These are phyloP conservation scores for Postia placenta DNA, from an alignment of 768 basidiomycete species.

Conservation along the genomic window DNA sequence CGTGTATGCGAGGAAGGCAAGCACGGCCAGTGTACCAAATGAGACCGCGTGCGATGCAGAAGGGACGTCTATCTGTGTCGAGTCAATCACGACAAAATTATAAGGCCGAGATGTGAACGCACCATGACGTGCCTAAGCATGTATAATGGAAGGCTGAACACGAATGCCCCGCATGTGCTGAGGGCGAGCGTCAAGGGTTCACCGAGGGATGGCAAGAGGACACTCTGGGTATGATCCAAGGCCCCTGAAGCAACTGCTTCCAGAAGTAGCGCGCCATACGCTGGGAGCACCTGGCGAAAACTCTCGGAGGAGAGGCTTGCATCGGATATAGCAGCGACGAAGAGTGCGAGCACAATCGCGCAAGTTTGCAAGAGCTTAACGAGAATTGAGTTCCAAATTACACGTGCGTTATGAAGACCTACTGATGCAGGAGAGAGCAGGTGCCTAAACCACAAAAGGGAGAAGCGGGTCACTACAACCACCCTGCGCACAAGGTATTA, in stretches of 20 bases:
- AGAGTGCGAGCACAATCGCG: conserved; percentile 41
- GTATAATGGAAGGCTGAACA: conserved; percentile 62
- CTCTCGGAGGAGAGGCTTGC: conserved; percentile 34
- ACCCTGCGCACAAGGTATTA: conserved; percentile 37
- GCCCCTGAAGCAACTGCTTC: conserved; percentile 56
- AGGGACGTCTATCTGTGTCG: not conserved
- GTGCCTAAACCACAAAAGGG: conserved; percentile 57
- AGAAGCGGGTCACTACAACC: conserved; percentile 64
- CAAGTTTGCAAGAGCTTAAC: conserved; percentile 45
- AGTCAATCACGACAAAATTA: no score
- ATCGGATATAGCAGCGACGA: conserved; percentile 55
- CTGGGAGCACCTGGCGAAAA: conserved; percentile 44
- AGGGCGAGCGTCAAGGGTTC: conserved; percentile 49
- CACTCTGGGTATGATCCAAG: conserved; percentile 55
- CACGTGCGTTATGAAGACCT: no score
- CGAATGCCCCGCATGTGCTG: conserved; percentile 54
- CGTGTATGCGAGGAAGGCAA: conserved; percentile 59
- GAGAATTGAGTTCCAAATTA: not conserved
- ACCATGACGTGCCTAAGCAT: conserved; percentile 54
- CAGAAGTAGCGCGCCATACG: conserved; percentile 58
- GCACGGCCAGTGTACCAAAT: conserved; percentile 47
- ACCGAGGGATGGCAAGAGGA: conserved; percentile 53
- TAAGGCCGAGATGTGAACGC: no score
- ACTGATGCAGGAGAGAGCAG: conserved; percentile 45
- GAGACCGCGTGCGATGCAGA: conserved; percentile 33